These are phyloP conservation scores for Effrenium voratum DNA, from an alignment of 73 alveolate species.

Conservation along the genomic window DNA sequence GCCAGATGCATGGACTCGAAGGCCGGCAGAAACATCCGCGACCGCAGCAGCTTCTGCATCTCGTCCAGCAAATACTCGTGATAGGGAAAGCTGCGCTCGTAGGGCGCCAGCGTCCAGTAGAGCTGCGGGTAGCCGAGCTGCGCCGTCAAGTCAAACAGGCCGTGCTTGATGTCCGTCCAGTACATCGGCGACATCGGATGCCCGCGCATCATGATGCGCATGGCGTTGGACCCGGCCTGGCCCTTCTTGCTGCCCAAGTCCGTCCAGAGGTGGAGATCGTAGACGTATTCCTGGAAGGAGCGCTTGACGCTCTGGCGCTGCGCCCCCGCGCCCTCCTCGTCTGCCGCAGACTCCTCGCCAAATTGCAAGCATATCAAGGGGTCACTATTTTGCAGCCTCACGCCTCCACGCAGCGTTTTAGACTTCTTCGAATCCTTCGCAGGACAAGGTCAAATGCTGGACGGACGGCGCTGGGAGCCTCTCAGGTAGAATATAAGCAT, in stretches of 20 bases:
- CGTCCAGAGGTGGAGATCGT: slow-evolving; percentile 45
- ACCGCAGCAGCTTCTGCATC: slow-evolving; percentile 39
- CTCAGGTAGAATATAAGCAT: no score
- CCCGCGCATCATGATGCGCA: slow-evolving; percentile 75
- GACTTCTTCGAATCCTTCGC: no score
- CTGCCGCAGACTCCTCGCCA: no score
- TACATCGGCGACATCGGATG: slow-evolving; percentile 5
- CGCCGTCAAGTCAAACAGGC: slow-evolving; percentile 28
- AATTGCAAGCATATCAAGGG: no score
- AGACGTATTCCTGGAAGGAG: slow-evolving; percentile 6
- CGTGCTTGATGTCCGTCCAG: slow-evolving; percentile 25
- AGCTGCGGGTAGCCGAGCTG: slow-evolving; percentile 45
- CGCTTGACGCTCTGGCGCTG: slow-evolving; percentile 32
- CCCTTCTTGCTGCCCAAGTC: slow-evolving; percentile 25
- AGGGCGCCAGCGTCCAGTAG: slow-evolving; percentile 59
- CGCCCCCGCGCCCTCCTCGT: no score
- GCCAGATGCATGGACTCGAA: slow-evolving; percentile 32
- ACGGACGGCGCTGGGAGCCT: no score
- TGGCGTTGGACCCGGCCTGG: not conserved
- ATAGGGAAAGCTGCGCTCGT: slow-evolving; percentile 41
- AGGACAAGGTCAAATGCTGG: no score
- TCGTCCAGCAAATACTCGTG: slow-evolving; percentile 15
- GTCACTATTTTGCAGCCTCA: no score
- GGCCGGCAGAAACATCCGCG: slow-evolving; percentile 12
- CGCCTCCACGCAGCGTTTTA: no score